Evolutionary conservation across 2,329 filamentous ascomycete genomes (phyloP).

Genomic region (Emergomyces orientalis): DNA sequence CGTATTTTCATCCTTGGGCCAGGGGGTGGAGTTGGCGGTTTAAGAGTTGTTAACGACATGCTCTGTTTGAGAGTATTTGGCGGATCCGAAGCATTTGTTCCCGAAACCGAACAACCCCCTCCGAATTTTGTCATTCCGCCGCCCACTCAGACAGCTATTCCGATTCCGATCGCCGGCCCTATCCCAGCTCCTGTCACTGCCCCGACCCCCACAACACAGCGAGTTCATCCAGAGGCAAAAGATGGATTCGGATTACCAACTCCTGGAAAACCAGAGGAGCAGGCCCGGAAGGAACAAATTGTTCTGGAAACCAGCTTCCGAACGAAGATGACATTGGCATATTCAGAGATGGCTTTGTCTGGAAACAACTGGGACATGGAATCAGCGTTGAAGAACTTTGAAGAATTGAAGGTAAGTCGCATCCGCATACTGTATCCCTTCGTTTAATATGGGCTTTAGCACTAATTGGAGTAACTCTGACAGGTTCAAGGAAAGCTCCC

Average conservation of each 20-base stretch:
- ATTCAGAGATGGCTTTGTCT: slow-evolving; percentile 69
- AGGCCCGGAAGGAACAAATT: slow-evolving; percentile 59
- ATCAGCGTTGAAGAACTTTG: slow-evolving; percentile 64
- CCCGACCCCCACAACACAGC: slow-evolving; percentile 11
- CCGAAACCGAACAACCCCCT: slow-evolving; percentile 29
- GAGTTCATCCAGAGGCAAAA: slow-evolving; percentile 24
- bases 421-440: slow-evolving; percentile 20
- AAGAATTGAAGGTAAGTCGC: slow-evolving; percentile 56
- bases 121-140: slow-evolving; percentile 26
- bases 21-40: slow-evolving; percentile 53
- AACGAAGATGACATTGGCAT: slow-evolving; percentile 71
- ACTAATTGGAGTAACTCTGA: background rate
- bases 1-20: slow-evolving; percentile 72
- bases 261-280: slow-evolving; percentile 39
- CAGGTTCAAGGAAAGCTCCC: slow-evolving; percentile 17
- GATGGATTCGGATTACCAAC: slow-evolving; percentile 33
- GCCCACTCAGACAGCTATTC: slow-evolving; percentile 20
- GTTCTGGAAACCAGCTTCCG: slow-evolving; percentile 60
- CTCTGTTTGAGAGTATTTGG: slow-evolving; percentile 62
- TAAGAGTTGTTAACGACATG: slow-evolving; percentile 73
- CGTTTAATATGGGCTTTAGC: background rate
- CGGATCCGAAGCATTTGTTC: slow-evolving; percentile 44
- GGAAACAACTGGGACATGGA: slow-evolving; percentile 74
- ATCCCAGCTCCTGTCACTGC: slow-evolving; percentile 19
- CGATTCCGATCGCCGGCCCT: slow-evolving; percentile 17